Percentiles rank a stretch among this genome's conserved stretches.
Evolutionary conservation across 257 asterid species (phyloP).

Genomic region (Paraleonurus japonicus): DNA sequence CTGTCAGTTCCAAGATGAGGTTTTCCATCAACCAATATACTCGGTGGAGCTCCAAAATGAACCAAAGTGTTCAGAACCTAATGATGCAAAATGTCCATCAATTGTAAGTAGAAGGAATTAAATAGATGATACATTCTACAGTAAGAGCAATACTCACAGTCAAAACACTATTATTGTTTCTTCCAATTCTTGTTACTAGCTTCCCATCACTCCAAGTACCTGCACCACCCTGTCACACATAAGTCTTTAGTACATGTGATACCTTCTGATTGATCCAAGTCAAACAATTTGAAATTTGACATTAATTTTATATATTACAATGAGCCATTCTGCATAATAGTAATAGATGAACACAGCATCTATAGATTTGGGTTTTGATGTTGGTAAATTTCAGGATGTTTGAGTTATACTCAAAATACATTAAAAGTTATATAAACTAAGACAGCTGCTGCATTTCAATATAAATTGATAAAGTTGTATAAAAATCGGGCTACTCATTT

Average conservation of each 20-base stretch:
- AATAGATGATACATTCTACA: background rate
- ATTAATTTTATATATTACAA: background rate
- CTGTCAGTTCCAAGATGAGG: conserved; percentile 98
- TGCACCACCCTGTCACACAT: conserved; percentile 99
- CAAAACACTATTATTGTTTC: conserved; percentile 68
- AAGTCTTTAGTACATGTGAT: conserved; percentile 50
- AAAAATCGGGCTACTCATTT: background rate
- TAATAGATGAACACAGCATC: too few species aligned
- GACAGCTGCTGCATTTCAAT: background rate
- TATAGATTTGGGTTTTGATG: background rate
- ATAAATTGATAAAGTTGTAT: background rate
- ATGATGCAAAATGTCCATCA: conserved; percentile 27
- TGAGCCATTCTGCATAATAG: background rate
- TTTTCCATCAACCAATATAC: conserved; percentile 85
- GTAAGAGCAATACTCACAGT: conserved; percentile 51
- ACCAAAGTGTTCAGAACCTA: conserved; percentile 89
- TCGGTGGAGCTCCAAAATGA: conserved; percentile 86
- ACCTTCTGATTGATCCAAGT: background rate
- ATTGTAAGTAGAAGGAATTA: conserved; percentile 12
- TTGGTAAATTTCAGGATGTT: background rate
- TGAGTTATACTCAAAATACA: background rate
- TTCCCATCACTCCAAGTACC: conserved; percentile 99
- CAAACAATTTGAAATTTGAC: conserved; percentile 6
- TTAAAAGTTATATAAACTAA: background rate
- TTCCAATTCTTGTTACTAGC: conserved; percentile 93